Conservation (phyloP, 768 basidiomycete genomes). For the Lactarius sp. region DNA sequence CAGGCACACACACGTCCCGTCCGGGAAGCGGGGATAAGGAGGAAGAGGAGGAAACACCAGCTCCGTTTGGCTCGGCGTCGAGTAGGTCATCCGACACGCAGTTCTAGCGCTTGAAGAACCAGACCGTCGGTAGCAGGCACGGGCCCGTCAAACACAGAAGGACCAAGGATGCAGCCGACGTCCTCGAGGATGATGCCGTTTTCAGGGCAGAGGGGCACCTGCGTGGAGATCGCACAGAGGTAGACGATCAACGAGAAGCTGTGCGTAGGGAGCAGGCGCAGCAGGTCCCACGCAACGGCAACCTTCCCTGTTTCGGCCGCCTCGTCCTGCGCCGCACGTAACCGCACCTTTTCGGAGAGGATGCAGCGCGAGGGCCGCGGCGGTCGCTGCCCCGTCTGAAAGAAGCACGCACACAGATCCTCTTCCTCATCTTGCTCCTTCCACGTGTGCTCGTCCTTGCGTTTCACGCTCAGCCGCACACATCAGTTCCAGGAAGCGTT, state of each 20-base stretch:
- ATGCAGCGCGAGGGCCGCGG: slow-evolving; percentile 14
- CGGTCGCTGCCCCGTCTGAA: slow-evolving; percentile 28
- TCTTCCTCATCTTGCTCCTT: slow-evolving; percentile 35
- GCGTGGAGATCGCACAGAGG: slow-evolving; percentile 46
- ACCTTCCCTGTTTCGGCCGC: slow-evolving; percentile 30
- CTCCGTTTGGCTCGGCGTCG: slow-evolving; percentile 8
- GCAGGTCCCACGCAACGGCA: slow-evolving; percentile 42
- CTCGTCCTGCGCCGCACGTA: slow-evolving; percentile 13
- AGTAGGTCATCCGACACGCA: slow-evolving; percentile 25
- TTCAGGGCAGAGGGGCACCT: slow-evolving; percentile 46
- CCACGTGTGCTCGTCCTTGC: slow-evolving; percentile 32
- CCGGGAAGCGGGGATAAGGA: background rate
- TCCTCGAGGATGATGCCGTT: slow-evolving; percentile 45
- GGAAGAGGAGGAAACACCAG: background rate
- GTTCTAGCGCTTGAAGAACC: slow-evolving; percentile 24
- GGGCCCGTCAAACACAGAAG: slow-evolving; percentile 36
- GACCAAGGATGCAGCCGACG: slow-evolving; percentile 45
- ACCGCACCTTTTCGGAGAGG: slow-evolving; percentile 11
- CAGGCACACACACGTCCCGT: slow-evolving; percentile 2
- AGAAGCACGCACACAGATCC: slow-evolving; percentile 30
- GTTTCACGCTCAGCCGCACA: slow-evolving; percentile 39
- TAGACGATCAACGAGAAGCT: slow-evolving; percentile 42
- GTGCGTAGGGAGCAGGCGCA: slow-evolving; percentile 44
- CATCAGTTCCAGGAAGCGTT: slow-evolving; percentile 42
- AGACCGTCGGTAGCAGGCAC: slow-evolving; percentile 21